Evolutionary conservation across 2,329 filamentous ascomycete genomes (phyloP), one percentile per base, ranked within the genome.

Genomic region (Elsinoe australis): DNA sequence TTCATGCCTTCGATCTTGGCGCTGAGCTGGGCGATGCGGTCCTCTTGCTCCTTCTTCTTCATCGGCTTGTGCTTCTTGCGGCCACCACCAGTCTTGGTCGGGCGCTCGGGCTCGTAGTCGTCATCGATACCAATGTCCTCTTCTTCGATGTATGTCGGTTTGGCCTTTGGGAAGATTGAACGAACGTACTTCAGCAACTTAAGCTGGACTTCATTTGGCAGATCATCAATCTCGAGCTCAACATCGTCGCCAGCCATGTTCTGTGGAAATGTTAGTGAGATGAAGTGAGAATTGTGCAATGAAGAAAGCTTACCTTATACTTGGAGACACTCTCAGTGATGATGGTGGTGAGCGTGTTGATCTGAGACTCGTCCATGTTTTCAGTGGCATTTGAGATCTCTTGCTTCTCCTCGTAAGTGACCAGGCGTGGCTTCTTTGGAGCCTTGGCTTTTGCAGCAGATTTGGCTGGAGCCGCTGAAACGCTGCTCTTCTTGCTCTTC

Each of bases 301-400:
- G n/a, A n/a, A n/a, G n/a, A n/a, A n/a, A n/a, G n/a, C 65, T 62
- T 64, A 70, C 75, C 73, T 78, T 75, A 70, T 92, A 73, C 73
- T 83, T 72, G 68, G 86, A 70, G 71, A 86, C 66, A 56, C 94
- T 90, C 55, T 79, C 80, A 64, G 94, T 87, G 61, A 98, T 96
- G 53, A 96, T 89, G 51, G 84, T 80, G 24, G 95, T 86, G 0
- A 90, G 87, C 56, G 80, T 79, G 42, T 82, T 77, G 60, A 95
- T 83, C 55, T 87, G 81, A n/a, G 74, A 72, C 42, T 84, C 83
- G 14, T 88, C 82, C 50, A 96, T 79, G 53, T 82, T 82, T 49
- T 49, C 51, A 15, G 59, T 56, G 2, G 58, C 58, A 33, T 58
- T 60, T 1, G 87, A 90, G 50, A 98, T 94, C 55, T 89, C 79